Percentiles rank a stretch among this genome's conserved stretches.
phyloP scores from a whole-genome alignment of 768 basidiomycete genomes.

The Psilocybe tampanensis region DNA sequence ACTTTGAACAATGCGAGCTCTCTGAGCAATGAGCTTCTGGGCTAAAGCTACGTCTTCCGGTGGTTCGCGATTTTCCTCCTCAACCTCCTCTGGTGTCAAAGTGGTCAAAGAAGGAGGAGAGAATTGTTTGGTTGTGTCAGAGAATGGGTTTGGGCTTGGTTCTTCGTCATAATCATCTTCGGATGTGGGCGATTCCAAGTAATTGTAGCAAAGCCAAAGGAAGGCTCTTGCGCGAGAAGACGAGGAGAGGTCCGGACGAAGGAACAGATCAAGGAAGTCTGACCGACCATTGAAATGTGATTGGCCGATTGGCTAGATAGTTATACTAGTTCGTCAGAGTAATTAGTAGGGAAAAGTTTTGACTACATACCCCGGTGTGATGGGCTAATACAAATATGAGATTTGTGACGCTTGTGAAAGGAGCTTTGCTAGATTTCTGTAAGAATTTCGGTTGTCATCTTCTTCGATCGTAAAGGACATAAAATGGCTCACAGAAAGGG shows the following conservation, averaged over 20 bases:
- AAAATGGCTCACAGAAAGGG: conserved; percentile 43
- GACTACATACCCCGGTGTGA: conserved; percentile 51
- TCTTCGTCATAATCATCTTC: conserved; percentile 44
- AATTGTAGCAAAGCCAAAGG: conserved; percentile 84
- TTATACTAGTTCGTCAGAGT: conserved; percentile 23
- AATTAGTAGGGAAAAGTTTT: conserved; percentile 18
- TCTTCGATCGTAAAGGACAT: conserved; percentile 2
- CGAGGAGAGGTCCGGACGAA: conserved; percentile 73
- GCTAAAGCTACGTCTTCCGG: conserved; percentile 41
- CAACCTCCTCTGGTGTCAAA: conserved; percentile 41
- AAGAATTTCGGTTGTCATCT: conserved; percentile 10
- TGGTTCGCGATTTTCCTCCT: conserved; percentile 49
- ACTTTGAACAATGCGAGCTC: conserved; percentile 36
- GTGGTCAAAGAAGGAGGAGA: conserved; percentile 37
- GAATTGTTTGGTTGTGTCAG: conserved; percentile 43
- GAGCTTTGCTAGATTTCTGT: conserved; percentile 50
- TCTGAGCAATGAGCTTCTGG: conserved; percentile 40
- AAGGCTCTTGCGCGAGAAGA: conserved; percentile 76
- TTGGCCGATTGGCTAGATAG: conserved; percentile 55
- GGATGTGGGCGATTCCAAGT: conserved; percentile 54
- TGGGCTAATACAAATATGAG: conserved; percentile 70
- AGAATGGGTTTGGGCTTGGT: conserved; percentile 57
- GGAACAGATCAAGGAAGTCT: conserved; percentile 83
- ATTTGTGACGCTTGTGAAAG: conserved; percentile 73
- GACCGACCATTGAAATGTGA: conserved; percentile 71